phyloP scores from a whole-genome alignment of 768 basidiomycete genomes.

The Hygrophorus russula region DNA sequence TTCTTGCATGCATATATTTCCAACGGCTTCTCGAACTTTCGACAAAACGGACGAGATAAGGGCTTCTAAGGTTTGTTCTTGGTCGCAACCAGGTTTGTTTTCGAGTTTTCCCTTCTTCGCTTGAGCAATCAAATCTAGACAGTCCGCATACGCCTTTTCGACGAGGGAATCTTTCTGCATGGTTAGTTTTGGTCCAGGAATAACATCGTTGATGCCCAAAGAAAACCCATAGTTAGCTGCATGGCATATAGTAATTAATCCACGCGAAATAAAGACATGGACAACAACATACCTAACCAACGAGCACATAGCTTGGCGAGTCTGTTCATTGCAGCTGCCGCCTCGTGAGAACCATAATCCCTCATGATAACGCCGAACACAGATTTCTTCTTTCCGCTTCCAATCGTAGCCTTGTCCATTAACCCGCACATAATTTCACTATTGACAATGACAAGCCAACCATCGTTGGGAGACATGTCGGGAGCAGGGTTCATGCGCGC shows the following conservation, averaged over 20 bases:
- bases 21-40: slow-evolving; percentile 91
- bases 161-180: slow-evolving; percentile 78
- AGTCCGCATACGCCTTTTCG: slow-evolving; percentile 79
- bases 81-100: slow-evolving; percentile 96
- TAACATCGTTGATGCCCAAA: slow-evolving; percentile 96
- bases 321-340: slow-evolving; percentile 91
- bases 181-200: slow-evolving; percentile 80
- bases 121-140: slow-evolving; percentile 74
- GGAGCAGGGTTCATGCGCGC: slow-evolving; percentile 48
- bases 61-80: slow-evolving; percentile 96
- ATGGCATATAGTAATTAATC: slow-evolving; percentile 7
- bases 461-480: slow-evolving; percentile 94
- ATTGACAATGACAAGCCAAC: slow-evolving; percentile 94
- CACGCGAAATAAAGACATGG: not conserved
- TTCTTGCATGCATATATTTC: slow-evolving; percentile 96
- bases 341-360: slow-evolving; percentile 93
- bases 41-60: slow-evolving; percentile 88
- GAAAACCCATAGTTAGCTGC: slow-evolving; percentile 97
- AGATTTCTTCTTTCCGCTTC: slow-evolving; percentile 98
- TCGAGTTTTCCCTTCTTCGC: slow-evolving; percentile 89
- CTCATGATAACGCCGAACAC: slow-evolving; percentile 97
- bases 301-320: slow-evolving; percentile 92
- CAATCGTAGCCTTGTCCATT: slow-evolving; percentile 97
- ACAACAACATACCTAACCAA: slow-evolving; percentile 58
- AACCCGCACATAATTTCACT: slow-evolving; percentile 99